phyloP scores from a whole-genome alignment of 2,329 filamentous ascomycete genomes.

The Simplicillium aogashimaense region DNA sequence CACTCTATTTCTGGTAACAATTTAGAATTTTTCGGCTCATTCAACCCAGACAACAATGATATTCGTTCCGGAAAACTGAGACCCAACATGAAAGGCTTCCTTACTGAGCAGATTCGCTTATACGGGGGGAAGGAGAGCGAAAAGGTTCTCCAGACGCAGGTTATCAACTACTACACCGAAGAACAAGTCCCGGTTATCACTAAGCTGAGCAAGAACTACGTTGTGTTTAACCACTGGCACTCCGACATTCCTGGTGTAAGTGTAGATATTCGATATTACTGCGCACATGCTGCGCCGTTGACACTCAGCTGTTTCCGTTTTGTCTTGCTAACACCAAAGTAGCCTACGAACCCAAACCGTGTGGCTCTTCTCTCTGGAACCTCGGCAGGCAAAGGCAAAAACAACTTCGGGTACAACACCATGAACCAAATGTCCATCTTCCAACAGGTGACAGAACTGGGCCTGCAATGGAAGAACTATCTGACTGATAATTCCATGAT shows the following conservation, averaged over 20 bases:
- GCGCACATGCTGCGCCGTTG: neutral
- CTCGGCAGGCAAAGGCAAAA: slow-evolving; percentile 17
- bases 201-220: slow-evolving; percentile 26
- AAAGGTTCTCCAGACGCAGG: slow-evolving; percentile 23
- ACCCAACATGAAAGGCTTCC: slow-evolving; percentile 24
- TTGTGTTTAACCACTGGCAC: slow-evolving; percentile 34
- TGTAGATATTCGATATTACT: neutral
- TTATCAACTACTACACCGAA: slow-evolving; percentile 33
- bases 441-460: slow-evolving; percentile 26
- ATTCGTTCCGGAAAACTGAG: slow-evolving; percentile 20
- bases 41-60: slow-evolving; percentile 23
- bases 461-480: slow-evolving; percentile 36
- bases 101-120: slow-evolving; percentile 26
- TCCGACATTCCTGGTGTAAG: slow-evolving; percentile 28
- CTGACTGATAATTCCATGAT: slow-evolving; percentile 31
- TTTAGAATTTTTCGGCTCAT: slow-evolving; percentile 30
- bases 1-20: slow-evolving; percentile 31
- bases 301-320: neutral
- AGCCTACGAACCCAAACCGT: slow-evolving; percentile 33
- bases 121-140: slow-evolving; percentile 20
- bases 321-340: slow-evolving; percentile 1
- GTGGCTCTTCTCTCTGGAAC: slow-evolving; percentile 19
- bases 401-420: slow-evolving; percentile 17
- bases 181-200: slow-evolving; percentile 30
- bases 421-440: slow-evolving; percentile 25